These are phyloP conservation scores for Phaeoacremonium minimum DNA, from an alignment of 2,329 filamentous ascomycete species.

Conservation along the genomic window DNA sequence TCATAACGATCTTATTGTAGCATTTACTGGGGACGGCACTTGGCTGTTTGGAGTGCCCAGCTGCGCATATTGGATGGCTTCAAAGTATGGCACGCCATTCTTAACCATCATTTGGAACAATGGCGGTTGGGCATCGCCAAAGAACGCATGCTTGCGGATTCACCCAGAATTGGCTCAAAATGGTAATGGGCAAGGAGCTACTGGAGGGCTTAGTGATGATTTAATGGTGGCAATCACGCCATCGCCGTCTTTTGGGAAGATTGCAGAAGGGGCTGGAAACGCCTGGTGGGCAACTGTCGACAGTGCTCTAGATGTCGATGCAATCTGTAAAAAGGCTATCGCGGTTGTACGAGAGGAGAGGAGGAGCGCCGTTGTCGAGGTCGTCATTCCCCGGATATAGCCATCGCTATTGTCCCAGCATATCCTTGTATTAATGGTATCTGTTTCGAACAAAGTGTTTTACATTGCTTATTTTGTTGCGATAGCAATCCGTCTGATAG, in stretches of 20 bases:
- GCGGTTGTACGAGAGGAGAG: constrained; percentile 10
- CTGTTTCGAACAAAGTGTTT: too few relatives aligned
- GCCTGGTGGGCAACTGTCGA: constrained; percentile 12
- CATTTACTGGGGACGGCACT: constrained; percentile 13
- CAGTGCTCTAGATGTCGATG: constrained; percentile 9
- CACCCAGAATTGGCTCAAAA: constrained; percentile 10
- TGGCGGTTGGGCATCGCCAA: constrained; percentile 11
- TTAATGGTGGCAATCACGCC: constrained; percentile 11
- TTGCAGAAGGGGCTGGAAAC: constrained; percentile 14
- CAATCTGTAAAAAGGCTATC: constrained; percentile 9
- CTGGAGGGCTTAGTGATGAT: constrained; percentile 9
- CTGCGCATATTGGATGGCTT: constrained; percentile 14
- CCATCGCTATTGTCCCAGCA: too few relatives aligned
- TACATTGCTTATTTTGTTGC: too few relatives aligned
- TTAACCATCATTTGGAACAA: constrained; percentile 15
- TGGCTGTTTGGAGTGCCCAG: constrained; percentile 13
- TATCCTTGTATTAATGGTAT: too few relatives aligned
- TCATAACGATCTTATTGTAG: constrained; percentile 6
- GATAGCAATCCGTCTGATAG: too few relatives aligned
- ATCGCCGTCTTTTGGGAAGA: constrained; percentile 13
- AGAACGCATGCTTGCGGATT: constrained; percentile 11
- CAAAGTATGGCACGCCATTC: constrained; percentile 11
- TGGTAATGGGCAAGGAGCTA: neutral
- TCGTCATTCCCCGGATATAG: constrained; percentile 5
- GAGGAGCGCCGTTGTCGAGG: constrained; percentile 12